Conservation (phyloP, 352 stramenopile genomes). For the Phytophthora agathidicida region DNA sequence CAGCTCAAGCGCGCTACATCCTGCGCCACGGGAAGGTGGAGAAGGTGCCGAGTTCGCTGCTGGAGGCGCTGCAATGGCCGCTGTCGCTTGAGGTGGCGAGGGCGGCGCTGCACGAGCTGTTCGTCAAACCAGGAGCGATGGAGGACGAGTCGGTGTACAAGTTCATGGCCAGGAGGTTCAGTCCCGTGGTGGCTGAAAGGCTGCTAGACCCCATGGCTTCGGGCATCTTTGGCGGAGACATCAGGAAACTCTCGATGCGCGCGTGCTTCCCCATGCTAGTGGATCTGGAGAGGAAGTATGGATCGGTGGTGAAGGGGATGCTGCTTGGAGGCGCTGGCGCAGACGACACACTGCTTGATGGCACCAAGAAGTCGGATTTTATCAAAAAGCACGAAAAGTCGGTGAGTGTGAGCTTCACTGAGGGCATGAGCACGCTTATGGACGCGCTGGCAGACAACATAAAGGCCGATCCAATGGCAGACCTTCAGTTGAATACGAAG, state of each 20-base stretch:
- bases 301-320: conserved; percentile 81
- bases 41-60: conserved; percentile 66
- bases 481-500: conserved; percentile 46
- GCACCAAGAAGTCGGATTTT: conserved; percentile 73
- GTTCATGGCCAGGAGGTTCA: conserved; percentile 82
- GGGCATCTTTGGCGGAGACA: conserved; percentile 90
- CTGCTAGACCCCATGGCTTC: conserved; percentile 84
- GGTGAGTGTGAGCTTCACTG: conserved; percentile 86
- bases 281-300: conserved; percentile 78
- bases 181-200: conserved; percentile 73
- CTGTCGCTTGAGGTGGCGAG: conserved; percentile 57
- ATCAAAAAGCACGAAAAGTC: conserved; percentile 68
- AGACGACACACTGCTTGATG: conserved; percentile 67
- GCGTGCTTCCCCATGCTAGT: conserved; percentile 82
- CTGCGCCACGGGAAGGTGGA: conserved; percentile 73
- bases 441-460: conserved; percentile 51
- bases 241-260: conserved; percentile 75
- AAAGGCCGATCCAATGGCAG: conserved; percentile 45
- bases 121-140: conserved; percentile 41
- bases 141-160: conserved; percentile 85
- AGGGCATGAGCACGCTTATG: conserved; percentile 81
- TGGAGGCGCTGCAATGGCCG: conserved; percentile 70
- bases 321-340: conserved; percentile 45
- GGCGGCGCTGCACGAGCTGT: conserved; percentile 72
- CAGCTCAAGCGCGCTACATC: conserved; percentile 77